Evolutionary conservation across 2,329 filamentous ascomycete genomes (phyloP), one percentile per base, ranked within the genome.

Genomic region (Nemania sp.): DNA sequence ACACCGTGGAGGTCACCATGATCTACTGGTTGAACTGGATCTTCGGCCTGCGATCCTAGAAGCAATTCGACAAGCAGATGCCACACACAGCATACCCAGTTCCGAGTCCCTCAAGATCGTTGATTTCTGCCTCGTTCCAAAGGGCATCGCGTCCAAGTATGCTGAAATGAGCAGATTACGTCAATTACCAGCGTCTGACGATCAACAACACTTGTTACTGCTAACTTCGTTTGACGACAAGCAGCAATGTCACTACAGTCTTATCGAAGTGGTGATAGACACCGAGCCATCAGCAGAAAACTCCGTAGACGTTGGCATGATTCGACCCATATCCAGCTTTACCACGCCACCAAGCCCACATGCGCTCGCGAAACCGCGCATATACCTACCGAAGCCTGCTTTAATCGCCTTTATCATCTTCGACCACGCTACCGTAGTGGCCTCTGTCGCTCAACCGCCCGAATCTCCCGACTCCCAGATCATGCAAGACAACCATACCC

Each of bases 361-460:
- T 20, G 75, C 79, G 18, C 69, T 77, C 7, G 64, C 74, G 17
- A 77, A 81, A 64, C 89, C 91, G 45, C 86, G 85, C 56, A 72
- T 99, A 17, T 87, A 94, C 63, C 80, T 98, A 15, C 92, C 95
- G 5, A 85, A 85, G 52, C 90, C 92, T 15, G 88, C 87, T 10
- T 83, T 95, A 42, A 90, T 93, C 21, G 92, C 91, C 6, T 96
- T 93, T 72, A 76, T 95, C 40, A 82, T 94, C 1, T 92, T 97
- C 67, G 88, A 90, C 59, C 86, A 88, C 64, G 90, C 91, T 3
- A 82, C 95, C 25, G 84, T 95, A 18, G 78, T 98, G 25, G 82
- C 90, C 7, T 96, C 92, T 0, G 83, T 96, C 49, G 82, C 84
- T 2, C 82, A 83, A 51, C 80, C 84, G 1, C 85, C 87, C 13